Conservation (phyloP, 495 filamentous ascomycete species). For the Annulohypoxylon bovei region DNA sequence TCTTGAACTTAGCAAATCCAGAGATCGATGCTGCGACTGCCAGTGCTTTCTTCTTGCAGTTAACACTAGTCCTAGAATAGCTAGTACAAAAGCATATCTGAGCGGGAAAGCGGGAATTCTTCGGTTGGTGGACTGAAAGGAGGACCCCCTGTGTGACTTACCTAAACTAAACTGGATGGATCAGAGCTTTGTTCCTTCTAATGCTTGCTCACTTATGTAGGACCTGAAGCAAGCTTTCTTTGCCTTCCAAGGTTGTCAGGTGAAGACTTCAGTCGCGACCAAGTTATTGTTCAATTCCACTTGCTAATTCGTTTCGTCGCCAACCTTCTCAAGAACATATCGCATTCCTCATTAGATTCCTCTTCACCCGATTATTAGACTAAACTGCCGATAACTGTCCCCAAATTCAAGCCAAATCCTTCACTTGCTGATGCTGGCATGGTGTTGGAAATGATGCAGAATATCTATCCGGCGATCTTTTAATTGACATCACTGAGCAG, state of each 20-base stretch:
- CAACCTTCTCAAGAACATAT: background rate
- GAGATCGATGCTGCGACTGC: conserved; percentile 1
- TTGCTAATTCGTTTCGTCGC: background rate
- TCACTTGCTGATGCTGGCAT: conserved; percentile 17
- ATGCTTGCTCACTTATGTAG: background rate
- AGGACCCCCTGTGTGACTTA: background rate
- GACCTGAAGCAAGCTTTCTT: conserved; percentile 9
- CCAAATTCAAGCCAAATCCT: background rate
- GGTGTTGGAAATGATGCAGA: conserved; percentile 18
- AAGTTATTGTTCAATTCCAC: background rate
- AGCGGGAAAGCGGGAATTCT: background rate
- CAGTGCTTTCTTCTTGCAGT: background rate
- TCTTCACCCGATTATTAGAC: background rate
- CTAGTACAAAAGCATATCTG: background rate
- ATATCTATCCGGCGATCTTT: conserved; percentile 29
- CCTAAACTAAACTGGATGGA: background rate
- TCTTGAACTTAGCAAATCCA: conserved; percentile 1
- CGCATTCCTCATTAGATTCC: background rate
- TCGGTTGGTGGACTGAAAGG: background rate
- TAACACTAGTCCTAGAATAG: background rate
- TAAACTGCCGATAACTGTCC: background rate
- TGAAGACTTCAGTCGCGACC: conserved; percentile 9
- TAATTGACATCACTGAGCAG: conserved; percentile 49
- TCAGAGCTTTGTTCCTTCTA: conserved; percentile 21
- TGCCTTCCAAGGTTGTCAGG: background rate